Conservation (phyloP, 306 rosid species). For the Lathyrus sativus region DNA sequence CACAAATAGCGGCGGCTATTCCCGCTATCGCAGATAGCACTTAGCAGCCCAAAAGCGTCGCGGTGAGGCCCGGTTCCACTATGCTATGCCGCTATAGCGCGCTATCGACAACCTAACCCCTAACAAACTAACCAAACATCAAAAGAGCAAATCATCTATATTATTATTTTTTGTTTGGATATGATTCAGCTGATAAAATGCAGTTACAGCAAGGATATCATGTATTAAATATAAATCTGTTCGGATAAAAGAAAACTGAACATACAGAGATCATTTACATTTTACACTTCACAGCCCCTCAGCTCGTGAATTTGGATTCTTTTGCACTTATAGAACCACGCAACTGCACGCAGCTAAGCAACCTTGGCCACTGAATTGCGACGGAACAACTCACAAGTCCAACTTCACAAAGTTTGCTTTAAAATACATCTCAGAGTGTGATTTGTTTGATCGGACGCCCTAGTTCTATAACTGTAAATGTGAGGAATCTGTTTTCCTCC, state of each 20-base stretch:
- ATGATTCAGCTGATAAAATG: slow-evolving; percentile 11
- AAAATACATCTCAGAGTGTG: neutral
- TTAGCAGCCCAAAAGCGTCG: too few species aligned
- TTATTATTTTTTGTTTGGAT: too few species aligned
- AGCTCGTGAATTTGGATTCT: neutral
- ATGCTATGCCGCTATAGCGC: too few species aligned
- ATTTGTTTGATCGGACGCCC: neutral
- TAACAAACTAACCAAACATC: too few species aligned
- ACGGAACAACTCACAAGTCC: too few species aligned
- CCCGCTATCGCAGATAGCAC: too few species aligned
- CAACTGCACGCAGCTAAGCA: neutral
- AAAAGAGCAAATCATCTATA: too few species aligned
- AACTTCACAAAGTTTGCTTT: neutral
- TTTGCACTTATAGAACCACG: neutral
- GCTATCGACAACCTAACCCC: too few species aligned
- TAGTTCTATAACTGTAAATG: neutral
- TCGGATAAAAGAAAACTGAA: neutral
- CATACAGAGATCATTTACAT: slow-evolving; percentile 15
- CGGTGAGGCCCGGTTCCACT: too few species aligned
- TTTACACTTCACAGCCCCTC: slow-evolving; percentile 7
- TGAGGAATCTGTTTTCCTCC: neutral
- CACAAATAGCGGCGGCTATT: too few species aligned
- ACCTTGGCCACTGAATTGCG: neutral
- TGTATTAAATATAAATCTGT: slow-evolving; percentile 2
- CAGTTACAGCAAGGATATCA: slow-evolving; percentile 1